A percentile compares a stretch with the other conserved stretches of the same genome.
Conservation (phyloP, 352 stramenopile species). For the Pythium brachiatum region DNA sequence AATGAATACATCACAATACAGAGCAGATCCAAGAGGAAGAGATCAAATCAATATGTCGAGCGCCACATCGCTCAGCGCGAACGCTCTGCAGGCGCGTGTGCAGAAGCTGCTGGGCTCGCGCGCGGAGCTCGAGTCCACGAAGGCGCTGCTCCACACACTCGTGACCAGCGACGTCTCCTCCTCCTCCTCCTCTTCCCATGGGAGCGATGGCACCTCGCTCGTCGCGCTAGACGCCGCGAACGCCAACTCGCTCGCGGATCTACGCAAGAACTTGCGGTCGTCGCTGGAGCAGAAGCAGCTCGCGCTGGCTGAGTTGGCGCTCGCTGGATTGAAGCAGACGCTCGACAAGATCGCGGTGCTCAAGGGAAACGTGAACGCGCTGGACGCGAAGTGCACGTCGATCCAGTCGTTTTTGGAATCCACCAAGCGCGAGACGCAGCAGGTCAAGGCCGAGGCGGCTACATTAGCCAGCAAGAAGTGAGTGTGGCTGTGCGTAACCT, state of each 20-base stretch:
- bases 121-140: conserved; percentile 59
- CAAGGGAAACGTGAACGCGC: conserved; percentile 33
- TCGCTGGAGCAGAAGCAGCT: conserved; percentile 57
- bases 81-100: conserved; percentile 52
- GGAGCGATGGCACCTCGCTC: conserved; percentile 10
- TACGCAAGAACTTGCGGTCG: conserved; percentile 44
- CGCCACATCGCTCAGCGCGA: conserved; percentile 11
- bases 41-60: conserved; percentile 6
- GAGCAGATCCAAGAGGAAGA: not conserved
- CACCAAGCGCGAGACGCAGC: conserved; percentile 62
- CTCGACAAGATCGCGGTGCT: conserved; percentile 41
- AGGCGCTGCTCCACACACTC: conserved; percentile 53
- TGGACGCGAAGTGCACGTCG: conserved; percentile 46
- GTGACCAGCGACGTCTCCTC: conserved; percentile 29
- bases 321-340: conserved; percentile 40
- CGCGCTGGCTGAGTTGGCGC: conserved; percentile 40
- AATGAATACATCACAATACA: not conserved
- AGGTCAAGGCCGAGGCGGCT: conserved; percentile 57
- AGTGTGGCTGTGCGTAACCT: not conserved
- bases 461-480: conserved; percentile 44
- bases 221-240: conserved; percentile 27
- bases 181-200: not conserved
- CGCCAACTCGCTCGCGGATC: conserved; percentile 32
- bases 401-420: conserved; percentile 56
- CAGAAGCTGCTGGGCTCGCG: conserved; percentile 63